Conservation (phyloP, 345 rosid species). For the Moringa oleifera region DNA sequence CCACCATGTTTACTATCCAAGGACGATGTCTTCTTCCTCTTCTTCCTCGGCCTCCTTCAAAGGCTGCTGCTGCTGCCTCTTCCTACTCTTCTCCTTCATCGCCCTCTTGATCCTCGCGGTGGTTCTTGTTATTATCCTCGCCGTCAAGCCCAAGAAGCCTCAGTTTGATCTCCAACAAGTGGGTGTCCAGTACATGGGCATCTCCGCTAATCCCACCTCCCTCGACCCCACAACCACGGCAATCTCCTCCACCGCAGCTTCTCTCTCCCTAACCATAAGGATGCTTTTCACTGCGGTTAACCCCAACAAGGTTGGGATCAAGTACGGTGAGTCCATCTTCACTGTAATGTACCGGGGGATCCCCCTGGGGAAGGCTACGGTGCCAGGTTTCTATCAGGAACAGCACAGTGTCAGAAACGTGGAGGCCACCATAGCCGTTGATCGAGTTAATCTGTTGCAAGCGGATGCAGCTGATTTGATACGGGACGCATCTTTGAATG, state of each 20-base stretch:
- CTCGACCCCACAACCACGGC: constrained; percentile 37
- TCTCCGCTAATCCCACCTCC: constrained; percentile 36
- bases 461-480: constrained; percentile 71
- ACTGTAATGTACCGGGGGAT: constrained; percentile 94
- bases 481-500: constrained; percentile 80
- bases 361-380: constrained; percentile 82
- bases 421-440: constrained; percentile 74
- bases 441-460: constrained; percentile 78
- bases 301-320: constrained; percentile 96
- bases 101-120: constrained; percentile 68
- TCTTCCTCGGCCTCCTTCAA: constrained; percentile 78
- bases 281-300: constrained; percentile 86
- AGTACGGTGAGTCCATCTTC: constrained; percentile 89
- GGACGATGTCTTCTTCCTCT: constrained; percentile 31
- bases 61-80: constrained; percentile 98
- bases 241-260: constrained; percentile 34
- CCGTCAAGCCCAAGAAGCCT: constrained; percentile 94
- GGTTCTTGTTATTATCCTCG: constrained; percentile 69
- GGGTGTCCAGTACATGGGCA: constrained; percentile 87
- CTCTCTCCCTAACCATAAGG: constrained; percentile 63
- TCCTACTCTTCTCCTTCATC: constrained; percentile 80
- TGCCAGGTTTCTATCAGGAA: constrained; percentile 89
- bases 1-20: constrained; percentile 32
- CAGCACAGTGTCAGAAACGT: constrained; percentile 73
- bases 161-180: constrained; percentile 99